Percentiles rank a stretch among this genome's conserved stretches.
phyloP scores from a whole-genome alignment of 1,284 basidiomycete genomes.

The Earliella scabrosa region DNA sequence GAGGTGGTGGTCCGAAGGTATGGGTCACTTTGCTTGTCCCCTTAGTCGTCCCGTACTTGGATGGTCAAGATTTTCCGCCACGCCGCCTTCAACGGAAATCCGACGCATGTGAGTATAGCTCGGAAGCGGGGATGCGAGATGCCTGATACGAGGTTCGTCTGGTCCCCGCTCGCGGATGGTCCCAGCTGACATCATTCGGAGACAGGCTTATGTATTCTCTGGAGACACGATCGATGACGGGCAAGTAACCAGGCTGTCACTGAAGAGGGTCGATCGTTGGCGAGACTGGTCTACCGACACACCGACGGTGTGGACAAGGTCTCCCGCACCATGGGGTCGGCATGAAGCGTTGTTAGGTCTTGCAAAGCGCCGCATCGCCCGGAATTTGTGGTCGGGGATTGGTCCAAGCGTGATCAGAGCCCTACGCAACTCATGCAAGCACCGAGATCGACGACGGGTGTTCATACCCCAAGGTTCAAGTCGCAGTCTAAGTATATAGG shows the following conservation, averaged over 20 bases:
- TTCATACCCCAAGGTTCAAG: too few species aligned
- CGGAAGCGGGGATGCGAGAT: too few species aligned
- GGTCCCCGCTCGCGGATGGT: neutral
- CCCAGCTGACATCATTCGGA: neutral
- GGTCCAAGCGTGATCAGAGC: conserved; percentile 1
- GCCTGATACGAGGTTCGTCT: neutral
- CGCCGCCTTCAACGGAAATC: neutral
- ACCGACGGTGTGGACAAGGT: conserved; percentile 12
- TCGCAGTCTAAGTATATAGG: too few species aligned
- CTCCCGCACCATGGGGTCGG: neutral
- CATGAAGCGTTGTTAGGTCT: too few species aligned
- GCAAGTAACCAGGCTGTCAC: too few species aligned
- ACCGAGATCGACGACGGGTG: neutral
- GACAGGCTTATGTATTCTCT: neutral
- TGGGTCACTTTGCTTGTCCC: neutral
- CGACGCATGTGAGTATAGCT: too few species aligned
- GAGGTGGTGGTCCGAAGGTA: neutral
- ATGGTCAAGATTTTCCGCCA: neutral
- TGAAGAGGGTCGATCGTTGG: too few species aligned
- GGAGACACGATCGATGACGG: neutral
- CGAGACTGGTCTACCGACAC: conserved; percentile 7
- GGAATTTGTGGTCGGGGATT: conserved; percentile 12
- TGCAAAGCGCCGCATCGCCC: neutral
- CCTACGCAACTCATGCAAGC: conserved; percentile 5
- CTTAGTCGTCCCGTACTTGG: neutral